Base-by-base conservation (phyloP, 2,329 filamentous ascomycete genomes). In the Orbilia ellipsospora region DNA sequence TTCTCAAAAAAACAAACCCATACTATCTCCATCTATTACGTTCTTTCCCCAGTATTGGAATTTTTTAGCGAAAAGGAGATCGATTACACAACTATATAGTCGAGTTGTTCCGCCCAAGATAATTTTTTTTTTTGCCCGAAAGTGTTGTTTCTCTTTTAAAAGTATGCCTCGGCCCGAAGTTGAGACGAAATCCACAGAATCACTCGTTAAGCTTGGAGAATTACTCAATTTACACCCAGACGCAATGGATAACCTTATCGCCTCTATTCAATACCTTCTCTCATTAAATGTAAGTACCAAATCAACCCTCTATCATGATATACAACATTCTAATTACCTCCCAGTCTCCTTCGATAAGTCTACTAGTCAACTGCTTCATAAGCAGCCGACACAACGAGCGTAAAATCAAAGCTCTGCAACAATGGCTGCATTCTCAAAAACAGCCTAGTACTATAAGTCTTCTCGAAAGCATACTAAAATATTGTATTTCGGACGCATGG, bases 401-500 rank as follows among this genome's bases (percentile, higher is more conserved):
- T 26, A 44, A 60, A 16, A 31, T 57, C 23, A 51, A 57, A 45
- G 12, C 54, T 2, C 16, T 75, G n/a, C 51, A 57, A n/a, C 42
- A 75, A 51, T 56, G 63, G 48, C 18, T 57, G 28, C 36, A 59
- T 20, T 56, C 63, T 26, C 28, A 59, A 59, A 42, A 51, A 16
- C 23, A 16, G 15, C 28, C 57, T 2, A 50, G 26, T 16, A 63
- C 70, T n/a, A 40, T 68, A n/a, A 36, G 55, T 3, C 52, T 75
- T 7, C 36, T 75, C 12, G 64, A 75, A 55, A 36, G 50, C 4
- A 75, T 75, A 59, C 57, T 75, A 10, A 69, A 60, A 56, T 50
- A 64, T 23, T 65, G 59, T 48, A 75, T 75, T 13, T 60, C 57
- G 8, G 72, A 75, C 42, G 59, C 64, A 31, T 75, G 72, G 72